Evolutionary conservation across 345 rosid genomes (phyloP), one percentile per base, ranked within the genome.

Genomic region (Aegle marmelos): DNA sequence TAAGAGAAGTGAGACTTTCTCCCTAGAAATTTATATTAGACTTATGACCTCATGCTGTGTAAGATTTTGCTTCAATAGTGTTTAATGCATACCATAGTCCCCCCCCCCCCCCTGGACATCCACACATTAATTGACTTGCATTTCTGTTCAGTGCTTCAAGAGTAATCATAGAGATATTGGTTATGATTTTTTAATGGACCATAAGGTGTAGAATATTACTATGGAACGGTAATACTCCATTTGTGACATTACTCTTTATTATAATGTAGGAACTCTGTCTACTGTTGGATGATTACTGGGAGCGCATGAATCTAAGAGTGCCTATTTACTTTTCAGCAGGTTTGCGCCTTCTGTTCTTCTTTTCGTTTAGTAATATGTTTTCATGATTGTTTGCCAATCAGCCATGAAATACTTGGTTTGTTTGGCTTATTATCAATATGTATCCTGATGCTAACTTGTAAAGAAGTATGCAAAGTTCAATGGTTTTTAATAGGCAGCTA

Each of bases 311-410:
- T 83, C 84, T 96, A 78, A 89, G 89, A 50, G 92, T 94, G 89
- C 99, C 99, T 7, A 92, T 96, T 64, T 96, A 91, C 87, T 96
- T 96, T 84, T 94, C 98, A 30, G 88, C 98, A 81, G 99, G 99
- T 95, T 76, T 85, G 87, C 13, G 77, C 9, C 66, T 27, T 64
- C 33, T 68, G 24, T 53, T 25, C 9, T 53, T 25, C 9, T 68
- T 75, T n/a, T 66, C 36, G 62, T 73, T 25, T 39, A 41, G 22
- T 70, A n/a, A 50, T 27, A 34, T 0, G 27, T 64, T 25, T 7
- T 6, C 48, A 7, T 50, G 21, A 4, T 63, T 54, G 28, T 24
- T 28, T 9, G 8, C 33, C 31, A 67, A 57, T 19, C 19, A 24
- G 24, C 9, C 58, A 31, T 16, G 39, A 59, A 14, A n/a, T 70